These are phyloP conservation scores for Trichoderma orchidacearum DNA, from an alignment of 495 filamentous ascomycete species.

Conservation along the genomic window DNA sequence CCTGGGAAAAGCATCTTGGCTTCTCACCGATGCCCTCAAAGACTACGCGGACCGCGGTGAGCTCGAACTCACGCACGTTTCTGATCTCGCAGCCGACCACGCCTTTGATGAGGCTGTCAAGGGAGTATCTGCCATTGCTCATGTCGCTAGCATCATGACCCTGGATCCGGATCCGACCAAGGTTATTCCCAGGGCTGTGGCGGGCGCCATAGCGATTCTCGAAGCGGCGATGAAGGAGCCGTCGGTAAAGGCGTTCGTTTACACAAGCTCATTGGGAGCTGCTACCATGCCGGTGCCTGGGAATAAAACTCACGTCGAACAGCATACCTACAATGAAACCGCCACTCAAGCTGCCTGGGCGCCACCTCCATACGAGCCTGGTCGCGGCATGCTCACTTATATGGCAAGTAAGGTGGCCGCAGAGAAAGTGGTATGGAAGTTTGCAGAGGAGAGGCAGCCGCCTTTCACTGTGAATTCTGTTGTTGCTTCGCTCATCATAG, in stretches of 20 bases:
- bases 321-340: conserved; percentile 35
- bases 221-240: conserved; percentile 27
- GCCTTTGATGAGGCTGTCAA: conserved; percentile 28
- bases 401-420: conserved; percentile 35
- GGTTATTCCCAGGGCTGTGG: conserved; percentile 28
- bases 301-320: conserved; percentile 12
- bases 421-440: conserved; percentile 37
- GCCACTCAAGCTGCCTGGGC: conserved; percentile 28
- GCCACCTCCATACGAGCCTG: conserved; percentile 18
- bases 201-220: conserved; percentile 23
- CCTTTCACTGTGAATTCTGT: conserved; percentile 32
- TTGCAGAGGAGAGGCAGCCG: conserved; percentile 32
- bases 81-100: conserved; percentile 20
- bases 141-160: conserved; percentile 31
- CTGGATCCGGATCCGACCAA: conserved; percentile 23
- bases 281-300: conserved; percentile 16
- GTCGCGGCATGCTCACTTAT: conserved; percentile 22
- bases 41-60: conserved; percentile 21
- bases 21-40: conserved; percentile 21
- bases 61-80: conserved; percentile 23
- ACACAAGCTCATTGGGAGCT: conserved; percentile 36
- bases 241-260: conserved; percentile 35
- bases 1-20: conserved; percentile 15
- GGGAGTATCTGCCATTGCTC: conserved; percentile 22
- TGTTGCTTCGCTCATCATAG: conserved; percentile 25